A percentile compares a stretch with the other conserved stretches of the same genome.
These are phyloP conservation scores for Cutaneotrichosporon mucoides DNA, from an alignment of 1,284 basidiomycete species.

Conservation along the genomic window DNA sequence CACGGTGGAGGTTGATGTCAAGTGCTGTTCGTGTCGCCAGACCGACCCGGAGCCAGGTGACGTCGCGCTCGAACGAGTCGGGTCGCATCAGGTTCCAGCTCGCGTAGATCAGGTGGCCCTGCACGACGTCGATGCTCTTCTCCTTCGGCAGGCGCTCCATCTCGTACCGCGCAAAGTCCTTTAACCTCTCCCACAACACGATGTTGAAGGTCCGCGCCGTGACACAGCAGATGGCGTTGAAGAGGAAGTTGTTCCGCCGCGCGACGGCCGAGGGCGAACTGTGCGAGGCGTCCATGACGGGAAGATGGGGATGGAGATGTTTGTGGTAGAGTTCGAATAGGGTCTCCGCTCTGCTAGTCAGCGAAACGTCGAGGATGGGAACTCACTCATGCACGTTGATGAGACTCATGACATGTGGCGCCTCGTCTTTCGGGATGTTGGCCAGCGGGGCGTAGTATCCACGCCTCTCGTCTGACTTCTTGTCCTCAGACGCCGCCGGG, in stretches of 20 bases:
- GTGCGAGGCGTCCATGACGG: constrained; percentile 26
- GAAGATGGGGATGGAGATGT: constrained; percentile 35
- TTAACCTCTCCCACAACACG: constrained; percentile 30
- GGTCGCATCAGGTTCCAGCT: constrained; percentile 38
- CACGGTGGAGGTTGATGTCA: constrained; percentile 38
- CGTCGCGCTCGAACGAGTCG: constrained; percentile 33
- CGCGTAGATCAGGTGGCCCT: constrained; percentile 35
- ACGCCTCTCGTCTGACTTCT: neutral
- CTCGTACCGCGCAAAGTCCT: constrained; percentile 32
- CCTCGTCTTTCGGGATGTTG: constrained; percentile 26
- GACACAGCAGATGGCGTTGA: constrained; percentile 39
- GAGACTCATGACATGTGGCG: constrained; percentile 32
- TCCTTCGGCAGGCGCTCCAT: constrained; percentile 36
- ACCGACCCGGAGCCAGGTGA: constrained; percentile 34
- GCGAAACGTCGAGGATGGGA: neutral
- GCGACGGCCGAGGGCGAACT: constrained; percentile 26
- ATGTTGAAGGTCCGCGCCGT: constrained; percentile 32
- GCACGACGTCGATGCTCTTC: constrained; percentile 34
- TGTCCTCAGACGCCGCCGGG: neutral
- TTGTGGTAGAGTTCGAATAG: constrained; percentile 32
- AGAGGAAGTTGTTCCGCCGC: constrained; percentile 34
- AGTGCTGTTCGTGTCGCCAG: constrained; percentile 29
- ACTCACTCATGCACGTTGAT: constrained; percentile 31
- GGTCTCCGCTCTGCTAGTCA: constrained; percentile 24
- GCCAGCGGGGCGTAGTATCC: constrained; percentile 30